These are phyloP conservation scores for Metschnikowia chrysomelidarum DNA, from an alignment of 805 yeast genomes.

Conservation along the genomic window DNA sequence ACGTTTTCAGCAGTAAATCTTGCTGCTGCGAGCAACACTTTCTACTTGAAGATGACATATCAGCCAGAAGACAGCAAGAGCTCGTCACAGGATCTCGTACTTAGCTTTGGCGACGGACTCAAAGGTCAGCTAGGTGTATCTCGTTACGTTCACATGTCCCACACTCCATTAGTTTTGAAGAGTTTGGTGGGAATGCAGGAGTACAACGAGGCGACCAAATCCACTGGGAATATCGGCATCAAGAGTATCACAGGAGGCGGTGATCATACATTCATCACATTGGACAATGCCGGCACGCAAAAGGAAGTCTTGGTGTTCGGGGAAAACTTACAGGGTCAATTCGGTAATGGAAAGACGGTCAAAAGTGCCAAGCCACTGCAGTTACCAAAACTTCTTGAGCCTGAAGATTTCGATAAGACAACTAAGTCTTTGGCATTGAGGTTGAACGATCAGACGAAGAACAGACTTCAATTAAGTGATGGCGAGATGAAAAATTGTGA, in stretches of 20 bases:
- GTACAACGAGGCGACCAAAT: constrained; percentile 13
- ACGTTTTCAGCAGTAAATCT: constrained; percentile 42
- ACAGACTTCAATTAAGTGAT: constrained; percentile 47
- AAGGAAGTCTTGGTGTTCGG: constrained; percentile 81
- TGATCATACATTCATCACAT: constrained; percentile 61
- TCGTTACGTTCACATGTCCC: constrained; percentile 68
- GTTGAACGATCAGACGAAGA: constrained; percentile 32
- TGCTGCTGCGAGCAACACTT: constrained; percentile 68
- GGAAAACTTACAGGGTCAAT: constrained; percentile 75
- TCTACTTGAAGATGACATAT: constrained; percentile 30
- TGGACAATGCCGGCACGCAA: constrained; percentile 42
- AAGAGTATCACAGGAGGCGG: constrained; percentile 57
- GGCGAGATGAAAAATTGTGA: constrained; percentile 34
- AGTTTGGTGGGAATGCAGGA: constrained; percentile 18
- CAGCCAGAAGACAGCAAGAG: constrained; percentile 19
- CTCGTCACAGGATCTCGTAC: constrained; percentile 27
- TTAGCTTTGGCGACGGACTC: constrained; percentile 81
- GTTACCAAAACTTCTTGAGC: constrained; percentile 60
- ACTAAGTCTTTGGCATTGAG: constrained; percentile 29
- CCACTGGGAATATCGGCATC: constrained; percentile 13
- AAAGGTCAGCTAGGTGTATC: constrained; percentile 86
- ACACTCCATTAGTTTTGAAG: constrained; percentile 57
- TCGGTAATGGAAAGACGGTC: constrained; percentile 75
- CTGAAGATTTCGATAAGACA: constrained; percentile 32
- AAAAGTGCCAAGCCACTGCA: constrained; percentile 54